Evolutionary conservation across 352 stramenopile species (phyloP).

Genomic region (Peronosclerospora sorghi): DNA sequence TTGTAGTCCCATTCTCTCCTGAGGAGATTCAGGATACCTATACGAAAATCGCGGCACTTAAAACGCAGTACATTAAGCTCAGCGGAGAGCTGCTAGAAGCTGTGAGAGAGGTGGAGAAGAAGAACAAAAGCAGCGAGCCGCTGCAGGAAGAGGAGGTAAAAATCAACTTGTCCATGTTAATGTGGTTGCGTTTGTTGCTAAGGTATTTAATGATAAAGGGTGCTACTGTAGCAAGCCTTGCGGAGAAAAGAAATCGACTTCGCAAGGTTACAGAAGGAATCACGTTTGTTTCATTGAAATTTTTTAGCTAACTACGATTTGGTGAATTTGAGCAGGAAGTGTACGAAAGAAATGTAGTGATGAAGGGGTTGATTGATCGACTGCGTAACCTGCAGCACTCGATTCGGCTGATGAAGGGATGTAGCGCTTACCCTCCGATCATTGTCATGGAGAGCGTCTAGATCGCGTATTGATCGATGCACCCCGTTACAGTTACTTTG

Average conservation of each 20-base stretch:
- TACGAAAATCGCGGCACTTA: conserved; percentile 68
- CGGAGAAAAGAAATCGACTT: conserved; percentile 56
- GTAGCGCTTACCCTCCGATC: conserved; percentile 38
- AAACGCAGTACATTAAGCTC: conserved; percentile 71
- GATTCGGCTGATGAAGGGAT: conserved; percentile 61
- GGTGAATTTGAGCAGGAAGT: conserved; percentile 37
- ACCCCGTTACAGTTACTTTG: no score
- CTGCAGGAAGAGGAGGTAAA: conserved; percentile 16
- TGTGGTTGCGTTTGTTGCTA: not conserved
- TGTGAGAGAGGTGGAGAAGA: conserved; percentile 39
- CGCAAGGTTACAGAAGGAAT: conserved; percentile 28
- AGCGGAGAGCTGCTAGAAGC: conserved; percentile 48
- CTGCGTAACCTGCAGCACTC: conserved; percentile 66
- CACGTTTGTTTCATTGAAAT: not conserved
- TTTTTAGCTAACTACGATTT: not conserved
- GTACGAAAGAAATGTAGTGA: conserved; percentile 76
- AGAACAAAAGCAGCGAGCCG: conserved; percentile 2
- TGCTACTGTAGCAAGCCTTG: conserved; percentile 33
- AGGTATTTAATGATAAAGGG: conserved; percentile 24
- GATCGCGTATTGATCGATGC: no score
- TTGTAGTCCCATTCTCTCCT: conserved; percentile 57
- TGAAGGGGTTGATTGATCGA: conserved; percentile 77
- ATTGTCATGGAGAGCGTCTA: conserved; percentile 78
- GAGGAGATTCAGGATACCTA: conserved; percentile 84
- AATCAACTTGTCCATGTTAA: not conserved